phyloP scores from a whole-genome alignment of 345 rosid species.

The Salix brachista region DNA sequence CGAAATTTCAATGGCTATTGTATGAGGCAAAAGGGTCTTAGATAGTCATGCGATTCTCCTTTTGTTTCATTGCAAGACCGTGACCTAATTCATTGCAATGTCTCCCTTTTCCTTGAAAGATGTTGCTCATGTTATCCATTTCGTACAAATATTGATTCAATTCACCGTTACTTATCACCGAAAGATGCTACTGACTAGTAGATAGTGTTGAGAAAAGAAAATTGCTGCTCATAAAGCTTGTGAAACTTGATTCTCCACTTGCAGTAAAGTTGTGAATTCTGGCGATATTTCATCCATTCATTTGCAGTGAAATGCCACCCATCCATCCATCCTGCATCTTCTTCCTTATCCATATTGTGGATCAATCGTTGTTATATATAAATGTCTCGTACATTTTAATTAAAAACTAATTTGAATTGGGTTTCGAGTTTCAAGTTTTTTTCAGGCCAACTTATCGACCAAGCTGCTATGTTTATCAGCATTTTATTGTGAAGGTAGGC shows the following conservation, averaged over 20 bases:
- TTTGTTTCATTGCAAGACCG: slow-evolving; percentile 14
- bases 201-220: not conserved
- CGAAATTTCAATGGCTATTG: no score
- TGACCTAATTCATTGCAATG: slow-evolving; percentile 15
- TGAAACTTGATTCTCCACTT: slow-evolving; percentile 17
- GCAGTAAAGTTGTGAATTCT: not conserved
- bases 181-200: slow-evolving; percentile 1
- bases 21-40: not conserved
- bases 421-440: no score
- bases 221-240: not conserved
- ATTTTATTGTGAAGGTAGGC: not conserved
- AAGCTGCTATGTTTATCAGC: not conserved
- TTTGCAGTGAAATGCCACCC: not conserved
- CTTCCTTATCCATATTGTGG: no score
- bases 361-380: no score
- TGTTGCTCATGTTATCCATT: not conserved
- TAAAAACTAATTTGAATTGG: no score
- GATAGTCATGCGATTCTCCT: slow-evolving; percentile 19
- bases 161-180: slow-evolving; percentile 23
- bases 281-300: not conserved
- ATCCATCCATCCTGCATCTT: not conserved
- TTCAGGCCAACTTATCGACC: no score
- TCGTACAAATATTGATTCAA: not conserved
- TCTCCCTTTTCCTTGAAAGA: not conserved
- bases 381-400: no score